Conservation (phyloP, 768 basidiomycete species). For the Phylloporus scabripes region DNA sequence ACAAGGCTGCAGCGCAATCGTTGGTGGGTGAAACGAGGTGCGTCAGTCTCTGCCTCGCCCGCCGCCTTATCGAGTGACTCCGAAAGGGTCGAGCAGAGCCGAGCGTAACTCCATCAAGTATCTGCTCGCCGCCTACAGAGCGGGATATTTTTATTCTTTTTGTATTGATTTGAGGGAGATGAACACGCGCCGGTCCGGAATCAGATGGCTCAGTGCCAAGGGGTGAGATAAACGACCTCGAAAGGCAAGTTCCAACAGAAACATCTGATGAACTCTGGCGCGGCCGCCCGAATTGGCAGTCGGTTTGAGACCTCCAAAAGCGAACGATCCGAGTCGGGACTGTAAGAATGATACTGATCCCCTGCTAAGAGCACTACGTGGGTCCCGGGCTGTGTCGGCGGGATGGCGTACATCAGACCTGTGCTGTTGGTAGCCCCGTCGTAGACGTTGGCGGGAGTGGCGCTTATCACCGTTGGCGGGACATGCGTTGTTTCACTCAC, state of each 20-base stretch:
- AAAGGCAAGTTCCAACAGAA: conserved; percentile 28
- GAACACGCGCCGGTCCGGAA: conserved; percentile 13
- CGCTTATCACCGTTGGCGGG: neutral
- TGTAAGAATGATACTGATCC: conserved; percentile 6
- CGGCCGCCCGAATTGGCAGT: conserved; percentile 11
- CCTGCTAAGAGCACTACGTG: conserved; percentile 6
- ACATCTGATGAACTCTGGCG: conserved; percentile 19
- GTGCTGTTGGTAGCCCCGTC: neutral
- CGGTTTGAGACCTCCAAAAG: conserved; percentile 20
- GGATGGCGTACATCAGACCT: neutral
- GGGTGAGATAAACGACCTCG: conserved; percentile 15
- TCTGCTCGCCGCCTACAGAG: neutral
- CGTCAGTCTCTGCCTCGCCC: neutral
- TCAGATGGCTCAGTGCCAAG: neutral
- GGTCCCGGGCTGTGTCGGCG: conserved; percentile 15
- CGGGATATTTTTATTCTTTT: neutral
- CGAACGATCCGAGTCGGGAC: neutral
- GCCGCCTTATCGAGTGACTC: neutral
- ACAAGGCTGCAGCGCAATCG: neutral
- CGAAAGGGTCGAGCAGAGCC: neutral
- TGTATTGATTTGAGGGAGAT: neutral
- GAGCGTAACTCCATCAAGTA: neutral
- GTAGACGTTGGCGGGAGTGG: conserved; percentile 8
- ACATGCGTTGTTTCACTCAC: conserved; percentile 7
- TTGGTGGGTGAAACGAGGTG: neutral